Evolutionary conservation across 768 basidiomycete species (phyloP).

Genomic region (Mycena albidolilacea): DNA sequence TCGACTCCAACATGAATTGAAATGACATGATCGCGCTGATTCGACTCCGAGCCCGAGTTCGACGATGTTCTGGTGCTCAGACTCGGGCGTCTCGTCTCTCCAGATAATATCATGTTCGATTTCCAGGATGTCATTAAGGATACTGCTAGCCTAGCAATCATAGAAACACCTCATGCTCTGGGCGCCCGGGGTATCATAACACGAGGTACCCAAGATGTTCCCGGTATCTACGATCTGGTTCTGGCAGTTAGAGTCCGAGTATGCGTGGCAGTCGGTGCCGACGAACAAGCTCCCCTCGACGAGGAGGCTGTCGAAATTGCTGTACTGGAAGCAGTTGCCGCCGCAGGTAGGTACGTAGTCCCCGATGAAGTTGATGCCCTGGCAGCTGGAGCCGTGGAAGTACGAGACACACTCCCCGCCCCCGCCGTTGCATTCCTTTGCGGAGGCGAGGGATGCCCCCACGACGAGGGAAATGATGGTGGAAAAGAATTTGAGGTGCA

Average conservation of each 20-base stretch:
- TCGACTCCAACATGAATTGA: too few species aligned
- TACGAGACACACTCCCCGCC: constrained; percentile 14
- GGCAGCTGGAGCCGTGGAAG: constrained; percentile 13
- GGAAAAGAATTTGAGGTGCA: not conserved
- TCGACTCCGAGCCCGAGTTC: too few species aligned
- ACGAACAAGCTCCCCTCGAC: not conserved
- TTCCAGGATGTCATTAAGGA: too few species aligned
- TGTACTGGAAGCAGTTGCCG: constrained; percentile 22
- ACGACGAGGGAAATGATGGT: not conserved
- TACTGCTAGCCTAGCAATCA: not conserved
- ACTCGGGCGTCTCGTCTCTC: too few species aligned
- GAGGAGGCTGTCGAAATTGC: constrained; percentile 18
- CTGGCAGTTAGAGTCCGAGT: constrained; percentile 16
- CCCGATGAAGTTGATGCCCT: not conserved
- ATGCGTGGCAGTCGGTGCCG: constrained; percentile 16
- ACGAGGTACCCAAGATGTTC: not conserved
- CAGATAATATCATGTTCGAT: too few species aligned
- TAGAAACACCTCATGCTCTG: constrained; percentile 11
- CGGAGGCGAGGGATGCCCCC: not conserved
- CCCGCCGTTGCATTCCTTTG: not conserved
- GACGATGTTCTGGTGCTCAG: too few species aligned
- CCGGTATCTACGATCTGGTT: constrained; percentile 4
- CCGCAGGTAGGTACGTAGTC: constrained; percentile 23
- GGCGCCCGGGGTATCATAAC: not conserved
- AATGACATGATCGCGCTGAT: too few species aligned